Conservation (phyloP, 306 rosid species). For the Abrus precatorius region DNA sequence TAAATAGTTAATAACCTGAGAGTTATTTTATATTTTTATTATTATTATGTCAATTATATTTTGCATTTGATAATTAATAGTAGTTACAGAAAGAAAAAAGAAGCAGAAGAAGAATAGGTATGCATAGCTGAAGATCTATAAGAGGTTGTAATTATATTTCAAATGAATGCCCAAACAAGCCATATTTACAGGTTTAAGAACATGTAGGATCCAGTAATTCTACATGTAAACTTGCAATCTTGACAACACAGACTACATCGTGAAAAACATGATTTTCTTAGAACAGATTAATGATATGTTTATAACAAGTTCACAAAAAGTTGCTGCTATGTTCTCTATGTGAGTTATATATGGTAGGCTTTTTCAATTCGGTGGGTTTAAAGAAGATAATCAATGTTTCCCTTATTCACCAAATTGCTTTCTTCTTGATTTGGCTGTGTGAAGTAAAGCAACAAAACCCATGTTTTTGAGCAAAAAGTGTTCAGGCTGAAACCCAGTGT, state of each 20-base stretch:
- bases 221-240: not conserved
- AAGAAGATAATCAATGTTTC: not conserved
- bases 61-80: no score
- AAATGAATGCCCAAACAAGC: no score
- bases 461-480: conserved; percentile 21
- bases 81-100: no score
- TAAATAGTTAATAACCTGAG: no score
- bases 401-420: conserved; percentile 3
- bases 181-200: no score
- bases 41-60: no score
- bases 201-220: no score
- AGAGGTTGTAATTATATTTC: no score
- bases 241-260: not conserved
- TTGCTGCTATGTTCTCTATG: not conserved
- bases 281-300: not conserved
- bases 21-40: no score
- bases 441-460: conserved; percentile 10
- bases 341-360: not conserved
- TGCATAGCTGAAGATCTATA: no score
- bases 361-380: not conserved
- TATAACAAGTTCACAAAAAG: not conserved
- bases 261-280: not conserved
- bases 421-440: not conserved
- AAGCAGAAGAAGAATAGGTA: no score
- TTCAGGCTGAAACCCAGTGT: conserved; percentile 13